Base-by-base conservation (phyloP, 768 basidiomycete genomes). In the Ephemerocybe angulata region DNA sequence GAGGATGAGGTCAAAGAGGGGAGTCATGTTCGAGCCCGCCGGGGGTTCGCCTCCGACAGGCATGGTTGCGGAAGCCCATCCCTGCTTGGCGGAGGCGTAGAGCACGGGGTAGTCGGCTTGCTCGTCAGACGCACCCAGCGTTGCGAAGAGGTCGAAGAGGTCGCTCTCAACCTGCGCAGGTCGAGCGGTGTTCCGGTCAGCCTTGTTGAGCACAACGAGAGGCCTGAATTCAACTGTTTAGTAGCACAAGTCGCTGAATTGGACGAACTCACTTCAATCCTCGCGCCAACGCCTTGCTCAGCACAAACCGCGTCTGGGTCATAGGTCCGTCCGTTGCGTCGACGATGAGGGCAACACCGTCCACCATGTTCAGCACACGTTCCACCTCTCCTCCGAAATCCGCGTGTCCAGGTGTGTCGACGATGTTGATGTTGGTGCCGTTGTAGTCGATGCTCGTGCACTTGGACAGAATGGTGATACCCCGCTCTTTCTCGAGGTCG, bases 341-440 rank as follows among this genome's bases (percentile, higher is more conserved):
- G 17, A 84, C 76, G 3, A 84, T 68, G n/a, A 84, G 72, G 13
- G 80, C 80, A 11, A 82, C 81, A 27, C 81, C 81, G 56, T 83
- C 83, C 11, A 84, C 79, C 75, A 84, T 83, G 56, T 80, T 79
- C 70, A 82, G 70, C 3, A 82, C 77, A 51, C 82, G 76, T 58
- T 84, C 82, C 8, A 84, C 82, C 63, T 84, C 83, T 53, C 82
- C 82, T 30, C 81, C 82, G 66, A 84, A 83, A 60, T 84, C 83
- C 6, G 81, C 82, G 64, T 84, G 83, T 50, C 83, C 82, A 0
- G 82, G 83, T 0, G 83, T 84, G 60, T 84, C 83, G 56, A 83
- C 78, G 57, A 84, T 79, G 51, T 83, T 84, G 58, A 82, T 80
- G 3, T 77, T 68, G 60, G 75, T 76, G 2, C 73, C 71, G 37